These are phyloP conservation scores for Pseudocercospora cruenta DNA, from an alignment of 2,329 filamentous ascomycete species.

Conservation along the genomic window DNA sequence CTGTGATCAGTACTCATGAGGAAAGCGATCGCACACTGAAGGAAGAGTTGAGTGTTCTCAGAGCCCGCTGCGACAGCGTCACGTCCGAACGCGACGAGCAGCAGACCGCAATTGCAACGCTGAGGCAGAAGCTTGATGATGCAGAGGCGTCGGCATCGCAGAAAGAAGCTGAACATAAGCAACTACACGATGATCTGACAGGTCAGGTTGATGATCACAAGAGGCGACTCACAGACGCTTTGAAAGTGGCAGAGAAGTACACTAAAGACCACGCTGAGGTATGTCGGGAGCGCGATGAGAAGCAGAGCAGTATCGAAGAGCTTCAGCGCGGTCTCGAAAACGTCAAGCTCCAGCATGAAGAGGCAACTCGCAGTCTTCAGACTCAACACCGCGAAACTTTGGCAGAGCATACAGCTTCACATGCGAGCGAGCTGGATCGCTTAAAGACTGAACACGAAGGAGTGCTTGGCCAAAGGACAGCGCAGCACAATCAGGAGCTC, in stretches of 20 bases:
- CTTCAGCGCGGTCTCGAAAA: slow-evolving; percentile 21
- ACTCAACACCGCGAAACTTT: slow-evolving; percentile 10
- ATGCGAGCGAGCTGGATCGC: neutral
- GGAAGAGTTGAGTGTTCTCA: slow-evolving; percentile 26
- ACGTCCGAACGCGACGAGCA: slow-evolving; percentile 21
- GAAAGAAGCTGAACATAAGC: neutral
- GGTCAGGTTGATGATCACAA: slow-evolving; percentile 24
- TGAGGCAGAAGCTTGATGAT: slow-evolving; percentile 25
- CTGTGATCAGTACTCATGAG: slow-evolving; percentile 17
- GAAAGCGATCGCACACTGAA: slow-evolving; percentile 15
- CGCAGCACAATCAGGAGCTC: neutral
- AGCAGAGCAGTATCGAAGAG: slow-evolving; percentile 3
- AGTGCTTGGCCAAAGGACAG: neutral
- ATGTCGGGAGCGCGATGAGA: slow-evolving; percentile 14
- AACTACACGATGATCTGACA: slow-evolving; percentile 16
- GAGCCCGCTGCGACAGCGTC: slow-evolving; percentile 17
- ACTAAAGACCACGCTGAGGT: slow-evolving; percentile 16
- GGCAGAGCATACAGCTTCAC: slow-evolving; percentile 1
- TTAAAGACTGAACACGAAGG: neutral
- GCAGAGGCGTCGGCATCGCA: slow-evolving; percentile 20
- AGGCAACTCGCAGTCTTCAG: slow-evolving; percentile 8
- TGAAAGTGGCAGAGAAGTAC: slow-evolving; percentile 16
- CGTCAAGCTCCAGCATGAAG: slow-evolving; percentile 14
- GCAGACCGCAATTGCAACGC: slow-evolving; percentile 9
- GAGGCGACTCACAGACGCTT: slow-evolving; percentile 15